Percentiles rank a stretch among this genome's conserved stretches.
phyloP scores from a whole-genome alignment of 2,329 filamentous ascomycete genomes.

The Colletotrichum gloeosporioides region DNA sequence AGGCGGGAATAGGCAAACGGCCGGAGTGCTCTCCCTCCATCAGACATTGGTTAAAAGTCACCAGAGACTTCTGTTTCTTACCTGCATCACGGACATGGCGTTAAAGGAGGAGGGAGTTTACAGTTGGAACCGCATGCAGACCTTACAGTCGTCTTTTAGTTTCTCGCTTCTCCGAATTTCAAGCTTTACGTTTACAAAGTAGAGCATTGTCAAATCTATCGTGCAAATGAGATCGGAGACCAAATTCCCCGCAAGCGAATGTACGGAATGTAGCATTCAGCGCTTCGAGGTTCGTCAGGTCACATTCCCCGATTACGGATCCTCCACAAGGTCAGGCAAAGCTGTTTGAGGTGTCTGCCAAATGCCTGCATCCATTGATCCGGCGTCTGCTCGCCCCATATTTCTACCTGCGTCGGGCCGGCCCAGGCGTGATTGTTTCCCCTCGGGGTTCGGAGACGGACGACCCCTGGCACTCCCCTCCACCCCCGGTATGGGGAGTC shows the following conservation, averaged over 20 bases:
- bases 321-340: not conserved
- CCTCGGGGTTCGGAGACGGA: conserved; percentile 14
- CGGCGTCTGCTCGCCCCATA: not conserved
- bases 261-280: not conserved
- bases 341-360: not conserved
- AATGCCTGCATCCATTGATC: not conserved
- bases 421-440: not conserved
- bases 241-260: not conserved
- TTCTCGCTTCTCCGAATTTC: not conserved
- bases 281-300: not conserved
- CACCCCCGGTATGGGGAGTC: conserved; percentile 7
- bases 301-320: not conserved
- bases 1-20: not conserved
- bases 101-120: not conserved
- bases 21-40: not conserved
- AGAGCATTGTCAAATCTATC: not conserved
- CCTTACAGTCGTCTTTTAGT: not conserved
- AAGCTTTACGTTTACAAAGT: not conserved
- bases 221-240: no score
- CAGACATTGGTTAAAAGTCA: not conserved
- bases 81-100: conserved; percentile 12
- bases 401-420: conserved; percentile 1
- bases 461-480: not conserved
- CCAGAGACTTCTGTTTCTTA: not conserved
- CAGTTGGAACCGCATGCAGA: not conserved